A percentile compares a stretch with the other conserved stretches of the same genome.
Conservation (phyloP, 2,329 filamentous ascomycete species). For the Metarhizium sp. region DNA sequence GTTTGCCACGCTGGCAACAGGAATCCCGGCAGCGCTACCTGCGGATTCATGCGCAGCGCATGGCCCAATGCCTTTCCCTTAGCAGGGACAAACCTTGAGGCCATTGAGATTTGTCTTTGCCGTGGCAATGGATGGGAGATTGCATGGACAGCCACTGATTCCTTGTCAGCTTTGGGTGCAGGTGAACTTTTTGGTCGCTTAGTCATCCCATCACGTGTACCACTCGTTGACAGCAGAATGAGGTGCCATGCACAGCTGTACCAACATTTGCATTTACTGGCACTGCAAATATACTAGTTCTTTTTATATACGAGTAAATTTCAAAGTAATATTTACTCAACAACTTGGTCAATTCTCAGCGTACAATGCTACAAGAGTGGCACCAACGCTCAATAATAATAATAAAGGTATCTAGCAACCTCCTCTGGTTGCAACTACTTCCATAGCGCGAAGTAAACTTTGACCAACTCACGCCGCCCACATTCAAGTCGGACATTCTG, state of each 20-base stretch:
- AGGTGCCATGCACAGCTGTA: background rate
- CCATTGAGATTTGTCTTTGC: slow-evolving; percentile 18
- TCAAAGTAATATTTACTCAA: background rate
- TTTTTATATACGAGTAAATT: background rate
- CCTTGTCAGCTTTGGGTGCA: background rate
- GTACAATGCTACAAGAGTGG: background rate
- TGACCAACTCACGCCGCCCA: slow-evolving; percentile 3
- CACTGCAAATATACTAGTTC: background rate
- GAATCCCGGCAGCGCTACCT: slow-evolving; percentile 57
- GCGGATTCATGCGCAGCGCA: slow-evolving; percentile 38
- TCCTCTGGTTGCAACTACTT: slow-evolving; percentile 6
- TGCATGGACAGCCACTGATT: background rate
- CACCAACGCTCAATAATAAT: slow-evolving; percentile 1
- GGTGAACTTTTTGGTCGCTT: slow-evolving; percentile 9
- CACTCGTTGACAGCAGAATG: background rate
- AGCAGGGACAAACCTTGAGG: slow-evolving; percentile 54
- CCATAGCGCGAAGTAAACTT: slow-evolving; percentile 22
- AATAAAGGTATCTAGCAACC: slow-evolving; percentile 9
- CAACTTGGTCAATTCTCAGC: background rate
- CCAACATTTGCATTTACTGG: background rate
- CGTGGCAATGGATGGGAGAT: slow-evolving; percentile 3
- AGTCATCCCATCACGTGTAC: slow-evolving; percentile 10
- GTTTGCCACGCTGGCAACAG: slow-evolving; percentile 61
- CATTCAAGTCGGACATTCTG: background rate
- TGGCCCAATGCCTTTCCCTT: slow-evolving; percentile 51